phyloP scores from a whole-genome alignment of 2,329 filamentous ascomycete species.

The Sarocladium strictum region DNA sequence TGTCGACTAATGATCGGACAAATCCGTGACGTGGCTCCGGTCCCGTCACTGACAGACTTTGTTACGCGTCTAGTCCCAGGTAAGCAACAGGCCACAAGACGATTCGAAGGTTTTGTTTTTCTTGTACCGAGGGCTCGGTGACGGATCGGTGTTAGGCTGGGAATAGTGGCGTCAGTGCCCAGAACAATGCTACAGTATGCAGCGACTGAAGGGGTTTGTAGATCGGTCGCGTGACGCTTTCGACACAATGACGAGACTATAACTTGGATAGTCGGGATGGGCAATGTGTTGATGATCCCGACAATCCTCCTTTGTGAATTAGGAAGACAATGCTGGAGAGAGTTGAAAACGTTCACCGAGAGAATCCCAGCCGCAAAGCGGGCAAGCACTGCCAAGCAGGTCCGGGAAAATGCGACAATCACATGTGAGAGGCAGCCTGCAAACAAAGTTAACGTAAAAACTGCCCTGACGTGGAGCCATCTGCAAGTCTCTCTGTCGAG shows the following conservation, averaged over 20 bases:
- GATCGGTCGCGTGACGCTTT: conserved; percentile 6
- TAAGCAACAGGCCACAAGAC: conserved; percentile 6
- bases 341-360: no score
- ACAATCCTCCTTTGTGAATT: no score
- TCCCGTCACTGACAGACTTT: no score
- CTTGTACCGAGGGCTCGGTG: background rate
- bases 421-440: background rate
- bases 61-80: conserved; percentile 1
- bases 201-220: background rate
- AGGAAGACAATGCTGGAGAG: no score
- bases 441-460: background rate
- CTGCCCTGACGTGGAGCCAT: background rate
- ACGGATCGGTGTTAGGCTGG: conserved; percentile 1
- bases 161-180: background rate
- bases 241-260: background rate
- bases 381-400: background rate
- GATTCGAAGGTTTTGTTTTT: background rate
- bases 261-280: no score
- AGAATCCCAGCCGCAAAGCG: no score
- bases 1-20: background rate
- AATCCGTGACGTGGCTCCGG: background rate
- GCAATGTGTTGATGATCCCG: no score
- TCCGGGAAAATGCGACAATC: background rate
- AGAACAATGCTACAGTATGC: background rate
- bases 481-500: background rate